Evolutionary conservation across 208 protist genomes (phyloP), one percentile per base, ranked within the genome.

Genomic region (Naegleria fowleri): DNA sequence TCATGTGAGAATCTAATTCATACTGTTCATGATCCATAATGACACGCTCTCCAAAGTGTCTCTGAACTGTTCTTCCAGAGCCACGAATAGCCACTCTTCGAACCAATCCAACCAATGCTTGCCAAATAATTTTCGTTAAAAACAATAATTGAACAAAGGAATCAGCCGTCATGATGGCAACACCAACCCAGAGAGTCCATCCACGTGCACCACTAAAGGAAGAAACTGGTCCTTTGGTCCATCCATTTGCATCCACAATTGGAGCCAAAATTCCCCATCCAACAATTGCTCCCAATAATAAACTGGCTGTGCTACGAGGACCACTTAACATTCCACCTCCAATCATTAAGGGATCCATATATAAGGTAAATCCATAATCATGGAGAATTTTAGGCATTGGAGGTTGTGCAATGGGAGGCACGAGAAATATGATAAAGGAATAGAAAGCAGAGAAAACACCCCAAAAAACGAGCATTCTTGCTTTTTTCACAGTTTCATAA

Each of bases 111-210:
- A 40, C 22, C 6, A 48, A 15, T 9, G 22, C 84, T 25, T 40
- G 5, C n/a, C 19, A 52, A 9, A 87, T 15, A 33, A 52, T 87
- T 55, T 52, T 87, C 0, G 25, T 33, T 3, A 39, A 38, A 36
- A 87, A 87, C 13, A 87, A 16, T 55, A 87, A 52, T 51, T 48
- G 38, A 6, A 87, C 40, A 9, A 52, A 43, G 11, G 84, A 87
- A 36, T 87, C 84, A 33, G 40, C 39, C 16, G 84, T 87, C 84
- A 87, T 87, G 11, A 87, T 52, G 5, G 84, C 39, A 4, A 87
- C 84, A 52, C 84, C 84, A 9, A 87, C 84, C 84, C 84, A 87
- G 43, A 87, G 51, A 52, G 51, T 55, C 84, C 84, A 87, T 33
- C 84, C 84, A 29, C 84, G 9, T 6, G 33, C 84, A 19, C 84